A percentile compares a stretch with the other conserved stretches of the same genome.
phyloP scores from a whole-genome alignment of 1,139 yeast species.

The Pichia sp. region DNA sequence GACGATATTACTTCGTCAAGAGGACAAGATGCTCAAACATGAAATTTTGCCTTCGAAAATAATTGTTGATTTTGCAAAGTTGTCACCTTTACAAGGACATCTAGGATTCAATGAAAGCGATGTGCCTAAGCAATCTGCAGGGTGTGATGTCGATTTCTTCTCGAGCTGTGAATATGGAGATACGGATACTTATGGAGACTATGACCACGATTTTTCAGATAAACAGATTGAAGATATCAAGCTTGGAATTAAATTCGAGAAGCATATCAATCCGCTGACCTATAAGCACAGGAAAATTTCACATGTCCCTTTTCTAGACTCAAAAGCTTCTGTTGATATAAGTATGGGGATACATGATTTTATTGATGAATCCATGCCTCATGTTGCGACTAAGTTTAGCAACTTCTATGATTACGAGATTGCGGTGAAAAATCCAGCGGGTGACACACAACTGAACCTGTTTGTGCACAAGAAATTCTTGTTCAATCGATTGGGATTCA shows the following conservation, averaged over 20 bases:
- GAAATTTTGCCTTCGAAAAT: slow-evolving; percentile 43
- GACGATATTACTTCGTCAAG: slow-evolving; percentile 46
- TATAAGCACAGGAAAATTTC: not conserved
- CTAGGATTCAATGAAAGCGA: not conserved
- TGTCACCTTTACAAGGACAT: slow-evolving; percentile 41
- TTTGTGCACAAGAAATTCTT: slow-evolving; percentile 24
- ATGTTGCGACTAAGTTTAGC: slow-evolving; percentile 17
- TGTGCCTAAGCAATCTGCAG: not conserved
- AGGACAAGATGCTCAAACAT: slow-evolving; percentile 51
- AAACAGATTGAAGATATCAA: not conserved
- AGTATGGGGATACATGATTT: not conserved
- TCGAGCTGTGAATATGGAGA: not conserved
- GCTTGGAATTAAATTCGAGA: not conserved
- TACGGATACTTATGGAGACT: not conserved
- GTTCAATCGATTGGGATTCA: slow-evolving; percentile 15
- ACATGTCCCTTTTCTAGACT: slow-evolving; percentile 18
- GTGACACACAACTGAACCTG: slow-evolving; percentile 15
- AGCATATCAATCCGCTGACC: not conserved
- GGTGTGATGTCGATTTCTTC: slow-evolving; percentile 7
- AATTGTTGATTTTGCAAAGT: slow-evolving; percentile 43
- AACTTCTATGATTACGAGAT: slow-evolving; percentile 31
- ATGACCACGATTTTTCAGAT: slow-evolving; percentile 6
- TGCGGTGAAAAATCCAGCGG: slow-evolving; percentile 22
- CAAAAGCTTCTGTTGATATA: slow-evolving; percentile 8
- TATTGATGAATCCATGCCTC: not conserved